These are phyloP conservation scores for Ogataea trehalophila DNA, from an alignment of 805 yeast genomes.

Conservation along the genomic window DNA sequence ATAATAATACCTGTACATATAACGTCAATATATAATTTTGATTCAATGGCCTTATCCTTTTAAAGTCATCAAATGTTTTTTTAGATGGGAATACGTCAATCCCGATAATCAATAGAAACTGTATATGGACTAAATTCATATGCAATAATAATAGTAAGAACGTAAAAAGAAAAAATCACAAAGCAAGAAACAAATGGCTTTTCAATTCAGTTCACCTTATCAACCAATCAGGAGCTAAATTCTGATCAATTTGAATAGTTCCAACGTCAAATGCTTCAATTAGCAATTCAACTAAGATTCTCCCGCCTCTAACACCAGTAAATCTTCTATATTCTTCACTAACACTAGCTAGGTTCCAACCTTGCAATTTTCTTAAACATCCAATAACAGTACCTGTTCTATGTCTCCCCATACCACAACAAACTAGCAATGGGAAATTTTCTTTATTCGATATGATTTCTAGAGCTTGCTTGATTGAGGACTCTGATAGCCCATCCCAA, in stretches of 20 bases:
- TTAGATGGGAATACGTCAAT: too few relatives aligned
- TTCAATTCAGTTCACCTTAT: constrained; percentile 16
- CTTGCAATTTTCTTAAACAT: constrained; percentile 84
- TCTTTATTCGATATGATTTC: constrained; percentile 65
- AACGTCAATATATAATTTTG: too few relatives aligned
- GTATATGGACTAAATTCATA: too few relatives aligned
- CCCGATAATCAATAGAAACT: too few relatives aligned
- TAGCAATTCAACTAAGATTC: constrained; percentile 84
- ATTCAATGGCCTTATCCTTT: too few relatives aligned
- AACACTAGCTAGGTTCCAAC: constrained; percentile 95
- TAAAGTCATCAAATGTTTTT: too few relatives aligned
- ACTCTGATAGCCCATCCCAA: constrained; percentile 92
- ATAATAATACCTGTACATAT: too few relatives aligned
- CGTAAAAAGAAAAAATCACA: constrained; percentile 4
- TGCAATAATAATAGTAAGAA: too few relatives aligned
- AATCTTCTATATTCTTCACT: constrained; percentile 92
- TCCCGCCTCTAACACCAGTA: constrained; percentile 88
- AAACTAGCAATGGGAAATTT: constrained; percentile 82
- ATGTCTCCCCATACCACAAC: constrained; percentile 99
- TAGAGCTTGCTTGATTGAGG: constrained; percentile 72
- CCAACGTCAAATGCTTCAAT: constrained; percentile 66
- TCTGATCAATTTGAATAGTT: constrained; percentile 37
- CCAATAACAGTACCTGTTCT: constrained; percentile 97
- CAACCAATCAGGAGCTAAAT: constrained; percentile 45
- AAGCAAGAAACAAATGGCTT: neutral